Conservation (phyloP, 1,284 basidiomycete genomes). For the Mycosarcoma mackinlayi region DNA sequence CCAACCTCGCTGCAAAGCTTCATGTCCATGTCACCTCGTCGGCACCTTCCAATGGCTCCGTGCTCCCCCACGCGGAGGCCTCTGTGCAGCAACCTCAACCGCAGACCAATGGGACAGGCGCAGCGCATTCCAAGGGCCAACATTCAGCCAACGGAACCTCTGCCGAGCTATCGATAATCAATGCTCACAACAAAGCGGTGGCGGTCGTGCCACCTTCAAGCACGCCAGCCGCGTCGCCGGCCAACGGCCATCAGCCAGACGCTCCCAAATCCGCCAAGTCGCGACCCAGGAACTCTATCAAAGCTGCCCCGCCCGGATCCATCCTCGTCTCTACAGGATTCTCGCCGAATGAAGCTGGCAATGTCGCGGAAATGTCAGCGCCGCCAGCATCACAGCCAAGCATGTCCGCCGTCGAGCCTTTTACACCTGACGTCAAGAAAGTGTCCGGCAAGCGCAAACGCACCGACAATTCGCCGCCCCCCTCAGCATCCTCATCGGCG, state of each 20-base stretch:
- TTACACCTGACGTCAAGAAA: constrained; percentile 1
- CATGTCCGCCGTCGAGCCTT: background rate
- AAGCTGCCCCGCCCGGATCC: background rate
- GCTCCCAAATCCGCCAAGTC: background rate
- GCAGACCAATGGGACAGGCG: background rate
- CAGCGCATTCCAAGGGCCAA: background rate
- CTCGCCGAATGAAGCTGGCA: constrained; percentile 3
- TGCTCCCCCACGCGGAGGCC: background rate
- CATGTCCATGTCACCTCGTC: constrained; percentile 34
- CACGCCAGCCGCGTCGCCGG: background rate
- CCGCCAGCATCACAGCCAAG: background rate
- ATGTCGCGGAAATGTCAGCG: constrained; percentile 2
- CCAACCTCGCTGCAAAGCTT: constrained; percentile 34
- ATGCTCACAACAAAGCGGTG: background rate
- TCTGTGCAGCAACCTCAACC: background rate
- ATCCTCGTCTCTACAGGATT: background rate
- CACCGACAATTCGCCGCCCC: constrained; percentile 15
- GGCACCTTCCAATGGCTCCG: background rate
- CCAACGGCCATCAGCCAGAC: background rate
- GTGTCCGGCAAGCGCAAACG: constrained; percentile 27
- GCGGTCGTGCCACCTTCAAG: background rate
- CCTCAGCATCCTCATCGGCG: background rate
- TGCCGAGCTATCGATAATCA: background rate
- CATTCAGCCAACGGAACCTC: background rate
- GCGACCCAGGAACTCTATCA: background rate